Evolutionary conservation across 192 early-diverging fungal species (phyloP).

Genomic region (Coemansia sp.): DNA sequence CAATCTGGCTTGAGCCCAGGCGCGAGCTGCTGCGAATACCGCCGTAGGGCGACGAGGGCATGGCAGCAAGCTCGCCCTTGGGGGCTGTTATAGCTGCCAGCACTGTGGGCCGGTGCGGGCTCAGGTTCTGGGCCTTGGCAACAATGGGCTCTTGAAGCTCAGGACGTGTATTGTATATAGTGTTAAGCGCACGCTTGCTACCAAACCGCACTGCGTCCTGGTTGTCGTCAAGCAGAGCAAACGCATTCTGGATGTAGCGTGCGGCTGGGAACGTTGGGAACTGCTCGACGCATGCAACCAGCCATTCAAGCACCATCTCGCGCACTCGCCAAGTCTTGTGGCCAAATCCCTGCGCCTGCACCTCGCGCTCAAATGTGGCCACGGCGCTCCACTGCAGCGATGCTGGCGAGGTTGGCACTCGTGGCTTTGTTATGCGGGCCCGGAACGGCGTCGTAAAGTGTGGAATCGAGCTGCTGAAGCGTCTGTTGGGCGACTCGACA

Average conservation of each 20-base stretch:
- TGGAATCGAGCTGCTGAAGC: constrained; percentile 27
- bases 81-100: constrained; percentile 45
- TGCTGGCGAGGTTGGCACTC: constrained; percentile 12
- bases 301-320: constrained; percentile 51
- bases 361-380: constrained; percentile 42
- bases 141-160: constrained; percentile 44
- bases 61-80: constrained; percentile 29
- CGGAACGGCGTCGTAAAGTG: constrained; percentile 21
- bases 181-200: constrained; percentile 44
- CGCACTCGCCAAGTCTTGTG: constrained; percentile 53
- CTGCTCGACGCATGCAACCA: constrained; percentile 34
- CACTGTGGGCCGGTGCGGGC: constrained; percentile 25
- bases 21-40: constrained; percentile 46
- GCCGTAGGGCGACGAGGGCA: constrained; percentile 39
- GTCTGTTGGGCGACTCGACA: constrained; percentile 1
- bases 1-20: constrained; percentile 15
- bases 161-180: constrained; percentile 40
- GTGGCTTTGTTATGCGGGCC: constrained; percentile 19
- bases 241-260: constrained; percentile 26
- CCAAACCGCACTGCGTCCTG: constrained; percentile 51
- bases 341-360: constrained; percentile 40
- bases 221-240: constrained; percentile 45
- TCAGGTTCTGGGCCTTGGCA: constrained; percentile 15
- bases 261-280: constrained; percentile 34
- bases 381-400: constrained; percentile 36